Conservation (phyloP, 495 filamentous ascomycete genomes). For the Ascobolus immersus region DNA sequence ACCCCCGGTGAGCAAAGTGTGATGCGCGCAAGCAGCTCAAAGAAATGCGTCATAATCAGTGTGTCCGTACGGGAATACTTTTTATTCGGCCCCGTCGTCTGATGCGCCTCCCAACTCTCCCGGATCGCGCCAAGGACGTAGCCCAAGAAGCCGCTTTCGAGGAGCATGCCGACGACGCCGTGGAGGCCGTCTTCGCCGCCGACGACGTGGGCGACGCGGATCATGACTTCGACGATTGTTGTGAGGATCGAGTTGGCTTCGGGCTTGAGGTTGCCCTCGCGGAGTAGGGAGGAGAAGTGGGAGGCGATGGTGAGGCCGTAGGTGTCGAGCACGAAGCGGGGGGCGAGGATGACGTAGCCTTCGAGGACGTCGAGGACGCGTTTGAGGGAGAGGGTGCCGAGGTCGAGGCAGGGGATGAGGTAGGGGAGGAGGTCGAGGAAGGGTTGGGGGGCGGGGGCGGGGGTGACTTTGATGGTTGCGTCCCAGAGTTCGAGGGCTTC, state of each 20-base stretch:
- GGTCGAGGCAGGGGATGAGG: slow-evolving; percentile 44
- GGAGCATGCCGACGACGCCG: slow-evolving; percentile 38
- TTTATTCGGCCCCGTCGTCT: slow-evolving; percentile 50
- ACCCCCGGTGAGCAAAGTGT: slow-evolving; percentile 39
- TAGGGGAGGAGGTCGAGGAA: slow-evolving; percentile 41
- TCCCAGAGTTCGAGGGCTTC: slow-evolving; percentile 79
- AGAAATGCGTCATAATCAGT: slow-evolving; percentile 56
- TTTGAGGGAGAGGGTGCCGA: slow-evolving; percentile 42
- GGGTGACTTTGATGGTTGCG: slow-evolving; percentile 45
- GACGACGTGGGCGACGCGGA: slow-evolving; percentile 40
- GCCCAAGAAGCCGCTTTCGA: slow-evolving; percentile 38
- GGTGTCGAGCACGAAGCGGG: slow-evolving; percentile 37
- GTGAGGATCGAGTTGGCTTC: slow-evolving; percentile 42
- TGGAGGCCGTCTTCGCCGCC: slow-evolving; percentile 39
- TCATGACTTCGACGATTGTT: slow-evolving; percentile 40
- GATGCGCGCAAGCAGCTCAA: slow-evolving; percentile 57
- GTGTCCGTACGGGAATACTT: slow-evolving; percentile 35
- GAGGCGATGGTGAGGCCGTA: slow-evolving; percentile 10
- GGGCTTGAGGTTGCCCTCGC: slow-evolving; percentile 28
- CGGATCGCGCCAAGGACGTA: slow-evolving; percentile 46
- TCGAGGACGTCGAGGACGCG: slow-evolving; percentile 48
- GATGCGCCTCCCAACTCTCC: slow-evolving; percentile 41
- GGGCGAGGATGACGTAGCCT: slow-evolving; percentile 56
- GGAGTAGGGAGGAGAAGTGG: slow-evolving; percentile 30
- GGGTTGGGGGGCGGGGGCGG: slow-evolving; percentile 34